phyloP scores from a whole-genome alignment of 106 monocot genomes.

The Dioscorea alata region DNA sequence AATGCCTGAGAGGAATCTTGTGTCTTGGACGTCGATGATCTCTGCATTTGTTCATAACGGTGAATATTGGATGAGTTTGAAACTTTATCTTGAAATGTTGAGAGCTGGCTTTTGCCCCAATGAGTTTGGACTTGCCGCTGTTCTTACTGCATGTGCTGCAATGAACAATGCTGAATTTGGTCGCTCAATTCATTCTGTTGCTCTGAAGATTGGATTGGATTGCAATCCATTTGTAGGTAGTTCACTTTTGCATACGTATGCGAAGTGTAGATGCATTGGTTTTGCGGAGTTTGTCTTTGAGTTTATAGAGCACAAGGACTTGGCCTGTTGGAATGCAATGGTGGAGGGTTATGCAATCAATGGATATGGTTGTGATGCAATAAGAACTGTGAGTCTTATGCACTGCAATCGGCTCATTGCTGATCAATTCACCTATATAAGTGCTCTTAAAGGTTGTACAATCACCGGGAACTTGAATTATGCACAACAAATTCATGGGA shows the following conservation, averaged over 20 bases:
- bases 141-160: slow-evolving; percentile 11
- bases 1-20: slow-evolving; percentile 27
- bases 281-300: slow-evolving; percentile 20
- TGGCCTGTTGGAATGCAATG: slow-evolving; percentile 41
- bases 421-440: slow-evolving; percentile 19
- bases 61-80: slow-evolving; percentile 11
- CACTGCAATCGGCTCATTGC: slow-evolving; percentile 5
- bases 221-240: slow-evolving; percentile 24
- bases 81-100: slow-evolving; percentile 8
- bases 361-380: slow-evolving; percentile 21
- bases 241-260: slow-evolving; percentile 28
- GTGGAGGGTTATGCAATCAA: slow-evolving; percentile 22
- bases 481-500: slow-evolving; percentile 25
- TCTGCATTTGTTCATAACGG: slow-evolving; percentile 9
- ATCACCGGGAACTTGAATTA: neutral
- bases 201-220: slow-evolving; percentile 18
- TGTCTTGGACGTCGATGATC: slow-evolving; percentile 41
- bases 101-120: slow-evolving; percentile 21
- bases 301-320: slow-evolving; percentile 9
- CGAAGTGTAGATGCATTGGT: slow-evolving; percentile 14
- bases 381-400: slow-evolving; percentile 16
- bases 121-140: slow-evolving; percentile 27
- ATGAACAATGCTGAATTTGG: slow-evolving; percentile 8
- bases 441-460: slow-evolving; percentile 25
- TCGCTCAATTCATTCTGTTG: slow-evolving; percentile 14